Conservation (phyloP, 345 rosid genomes). For the Pistacia atlantica region DNA sequence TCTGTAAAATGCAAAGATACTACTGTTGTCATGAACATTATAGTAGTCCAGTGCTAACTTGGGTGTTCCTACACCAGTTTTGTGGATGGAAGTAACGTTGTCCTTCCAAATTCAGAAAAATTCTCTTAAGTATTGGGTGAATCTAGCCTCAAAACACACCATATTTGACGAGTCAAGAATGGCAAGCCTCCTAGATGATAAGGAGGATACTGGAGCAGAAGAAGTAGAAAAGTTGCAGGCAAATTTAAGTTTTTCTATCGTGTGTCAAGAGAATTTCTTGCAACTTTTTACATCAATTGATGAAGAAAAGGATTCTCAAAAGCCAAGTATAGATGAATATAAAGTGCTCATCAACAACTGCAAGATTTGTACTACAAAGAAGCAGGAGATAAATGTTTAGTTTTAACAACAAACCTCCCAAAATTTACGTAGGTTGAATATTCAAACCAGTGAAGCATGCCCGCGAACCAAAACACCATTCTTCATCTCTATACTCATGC, state of each 20-base stretch:
- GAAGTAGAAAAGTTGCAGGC: not conserved
- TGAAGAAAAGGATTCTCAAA: not conserved
- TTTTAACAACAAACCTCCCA: not conserved
- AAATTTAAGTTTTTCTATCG: not conserved
- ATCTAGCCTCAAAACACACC: not conserved
- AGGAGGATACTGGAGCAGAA: not conserved
- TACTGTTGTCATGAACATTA: too few species aligned
- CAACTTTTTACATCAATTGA: too few species aligned
- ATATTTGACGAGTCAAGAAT: not conserved
- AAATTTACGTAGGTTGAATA: not conserved
- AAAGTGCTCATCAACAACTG: not conserved
- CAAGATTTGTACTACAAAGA: too few species aligned
- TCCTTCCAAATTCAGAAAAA: too few species aligned
- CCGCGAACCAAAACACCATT: not conserved
- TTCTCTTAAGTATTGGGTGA: too few species aligned
- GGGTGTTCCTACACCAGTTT: too few species aligned
- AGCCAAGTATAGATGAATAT: not conserved
- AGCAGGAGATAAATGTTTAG: not conserved
- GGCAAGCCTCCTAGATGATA: not conserved
- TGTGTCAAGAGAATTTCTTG: too few species aligned
- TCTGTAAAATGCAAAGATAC: too few species aligned
- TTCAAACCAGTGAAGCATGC: not conserved
- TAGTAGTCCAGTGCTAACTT: too few species aligned
- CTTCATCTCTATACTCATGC: not conserved
- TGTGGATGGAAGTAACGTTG: too few species aligned